Evolutionary conservation across 179 eudicot species (phyloP).

Genomic region (Beta corolliflora): DNA sequence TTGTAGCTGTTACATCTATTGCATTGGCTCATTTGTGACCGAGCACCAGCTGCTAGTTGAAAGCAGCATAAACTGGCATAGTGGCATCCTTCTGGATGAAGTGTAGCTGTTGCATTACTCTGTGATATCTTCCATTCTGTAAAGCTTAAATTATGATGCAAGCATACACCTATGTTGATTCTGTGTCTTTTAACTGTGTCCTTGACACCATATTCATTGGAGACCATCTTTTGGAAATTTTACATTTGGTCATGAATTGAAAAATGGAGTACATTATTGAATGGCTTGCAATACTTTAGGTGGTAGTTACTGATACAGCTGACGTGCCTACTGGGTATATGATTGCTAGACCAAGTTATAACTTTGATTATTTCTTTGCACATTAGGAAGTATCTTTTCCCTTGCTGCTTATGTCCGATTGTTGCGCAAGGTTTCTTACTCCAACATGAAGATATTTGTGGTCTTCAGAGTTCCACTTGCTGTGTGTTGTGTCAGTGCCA

Average conservation of each 20-base stretch:
- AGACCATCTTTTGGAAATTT: not conserved
- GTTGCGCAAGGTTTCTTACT: not conserved
- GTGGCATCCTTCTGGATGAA: too few species aligned
- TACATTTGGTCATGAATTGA: too few species aligned
- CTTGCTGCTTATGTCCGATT: slow-evolving; percentile 1
- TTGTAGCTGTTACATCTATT: not conserved
- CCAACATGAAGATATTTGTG: not conserved
- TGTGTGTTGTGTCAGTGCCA: not conserved
- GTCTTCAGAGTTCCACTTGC: not conserved
- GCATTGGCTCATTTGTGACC: not conserved
- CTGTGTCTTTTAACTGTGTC: slow-evolving; percentile 1
- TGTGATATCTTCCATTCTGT: not conserved
- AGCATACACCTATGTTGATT: not conserved
- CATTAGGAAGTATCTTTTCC: not conserved
- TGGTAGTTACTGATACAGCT: not conserved
- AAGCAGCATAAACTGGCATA: not conserved
- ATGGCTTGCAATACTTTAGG: not conserved
- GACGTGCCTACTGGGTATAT: not conserved
- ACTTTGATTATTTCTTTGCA: not conserved
- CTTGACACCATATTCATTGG: not conserved
- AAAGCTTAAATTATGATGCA: too few species aligned
- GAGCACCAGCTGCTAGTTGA: not conserved
- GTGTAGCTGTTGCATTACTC: not conserved
- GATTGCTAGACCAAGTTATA: not conserved
- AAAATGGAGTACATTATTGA: not conserved